phyloP scores from a whole-genome alignment of 176 grass and related monocot genomes.

The maize (Zea mays) region DNA sequence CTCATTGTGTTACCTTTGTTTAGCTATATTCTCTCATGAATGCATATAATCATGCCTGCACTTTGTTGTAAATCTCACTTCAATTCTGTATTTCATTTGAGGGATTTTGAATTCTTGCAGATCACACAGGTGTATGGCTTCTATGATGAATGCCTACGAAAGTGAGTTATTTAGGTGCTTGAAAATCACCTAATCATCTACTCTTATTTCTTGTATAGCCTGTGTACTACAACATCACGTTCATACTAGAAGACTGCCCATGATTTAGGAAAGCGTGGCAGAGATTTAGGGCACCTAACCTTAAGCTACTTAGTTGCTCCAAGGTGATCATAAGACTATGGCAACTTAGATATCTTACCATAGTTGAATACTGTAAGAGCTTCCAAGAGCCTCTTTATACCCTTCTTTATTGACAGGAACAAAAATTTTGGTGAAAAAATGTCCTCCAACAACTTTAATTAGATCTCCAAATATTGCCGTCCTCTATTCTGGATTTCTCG shows the following conservation, averaged over 20 bases:
- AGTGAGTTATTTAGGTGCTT: constrained; percentile 59
- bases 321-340: background rate
- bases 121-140: constrained; percentile 96
- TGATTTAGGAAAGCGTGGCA: background rate
- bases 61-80: constrained; percentile 7
- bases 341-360: background rate
- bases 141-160: constrained; percentile 89
- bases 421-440: background rate
- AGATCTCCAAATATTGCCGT: background rate
- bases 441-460: background rate
- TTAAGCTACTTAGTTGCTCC: constrained; percentile 20
- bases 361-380: background rate
- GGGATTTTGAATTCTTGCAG: constrained; percentile 47
- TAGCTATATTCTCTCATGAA: background rate
- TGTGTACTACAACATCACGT: background rate
- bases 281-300: background rate
- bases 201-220: constrained; percentile 13
- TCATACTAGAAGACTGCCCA: background rate
- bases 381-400: background rate
- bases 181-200: constrained; percentile 17
- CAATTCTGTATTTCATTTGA: constrained; percentile 21
- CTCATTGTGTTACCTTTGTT: constrained; percentile 21
- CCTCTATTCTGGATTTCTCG: background rate
- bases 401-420: background rate
- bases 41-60: background rate